Evolutionary conservation across 108 stramenopile species (phyloP), one percentile per base, ranked within the genome.

Genomic region (Aurantiochytrium sp.): DNA sequence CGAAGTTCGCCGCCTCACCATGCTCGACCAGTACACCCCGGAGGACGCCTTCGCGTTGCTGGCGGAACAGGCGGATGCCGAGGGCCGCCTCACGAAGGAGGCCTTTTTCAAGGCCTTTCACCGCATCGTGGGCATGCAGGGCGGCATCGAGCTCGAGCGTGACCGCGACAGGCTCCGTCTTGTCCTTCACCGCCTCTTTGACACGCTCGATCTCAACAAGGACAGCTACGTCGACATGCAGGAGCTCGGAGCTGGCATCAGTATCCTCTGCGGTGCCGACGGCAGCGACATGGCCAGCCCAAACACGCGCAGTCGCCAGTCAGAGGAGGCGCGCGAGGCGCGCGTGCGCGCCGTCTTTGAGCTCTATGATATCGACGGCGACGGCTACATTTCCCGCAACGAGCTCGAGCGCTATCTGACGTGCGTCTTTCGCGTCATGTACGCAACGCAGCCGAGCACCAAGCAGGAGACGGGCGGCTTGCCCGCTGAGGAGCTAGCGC

Each of bases 331-430:
- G 8, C 59, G 59, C 59, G 59, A 65, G 55, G 88, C 85, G 42
- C 52, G 37, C 69, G 37, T 87, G 39, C 21, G 55, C 27, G 81
- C 89, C n/a, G 87, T 86, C 73, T 90, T 90, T 68, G 81, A 86
- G 36, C 54, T 90, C 52, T 85, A 90, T 85, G 89, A 90, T 41
- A 39, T 55, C 37, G 87, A 87, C 59, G 86, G 86, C 3, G 54
- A 85, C 36, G 89, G 89, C 4, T n/a, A 34, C 81, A 39, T 90
- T 21, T 22, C 34, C 27, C 39, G 32, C 5, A 19, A 52, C 21
- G 87, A 90, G 50, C 55, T 87, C 4, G n/a, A 34, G 21, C 32
- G 50, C 81, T 88, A 88, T 45, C 50, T 90, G 34, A 85, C 87
- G 19, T 31, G 54, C 52, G 55, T 88, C 65, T 87, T 85, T 54